Percentiles rank a stretch among this genome's conserved stretches.
Conservation (phyloP, 2,329 filamentous ascomycete species). For the Kalmusia sp. region DNA sequence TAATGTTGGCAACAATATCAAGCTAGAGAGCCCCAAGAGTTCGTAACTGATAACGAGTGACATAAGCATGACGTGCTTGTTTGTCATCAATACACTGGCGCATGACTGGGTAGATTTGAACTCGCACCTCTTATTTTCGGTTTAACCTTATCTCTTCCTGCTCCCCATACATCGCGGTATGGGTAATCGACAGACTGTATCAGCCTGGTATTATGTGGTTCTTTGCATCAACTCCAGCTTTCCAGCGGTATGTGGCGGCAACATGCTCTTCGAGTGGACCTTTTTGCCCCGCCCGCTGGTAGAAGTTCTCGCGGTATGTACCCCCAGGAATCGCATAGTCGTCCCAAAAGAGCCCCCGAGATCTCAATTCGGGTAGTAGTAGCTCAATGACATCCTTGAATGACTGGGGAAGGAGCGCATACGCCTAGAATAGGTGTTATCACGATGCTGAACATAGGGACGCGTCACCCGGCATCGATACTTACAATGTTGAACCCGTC, state of each 20-base stretch:
- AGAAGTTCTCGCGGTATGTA: slow-evolving; percentile 68
- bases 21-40: no score
- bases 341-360: slow-evolving; percentile 64
- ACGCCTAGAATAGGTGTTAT: slow-evolving; percentile 51
- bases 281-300: slow-evolving; percentile 57
- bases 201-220: slow-evolving; percentile 36
- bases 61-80: no score
- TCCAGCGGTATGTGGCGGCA: slow-evolving; percentile 57
- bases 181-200: neutral
- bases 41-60: no score
- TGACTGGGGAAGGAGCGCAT: slow-evolving; percentile 70
- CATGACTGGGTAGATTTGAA: no score
- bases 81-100: no score
- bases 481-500: slow-evolving; percentile 78
- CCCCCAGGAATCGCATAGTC: slow-evolving; percentile 63
- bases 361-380: slow-evolving; percentile 68
- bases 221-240: slow-evolving; percentile 39
- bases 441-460: neutral
- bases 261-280: slow-evolving; percentile 61
- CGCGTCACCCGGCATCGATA: slow-evolving; percentile 2
- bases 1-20: no score
- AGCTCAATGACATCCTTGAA: slow-evolving; percentile 73
- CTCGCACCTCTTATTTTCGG: no score
- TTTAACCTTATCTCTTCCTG: neutral
- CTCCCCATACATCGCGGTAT: neutral